Base-by-base conservation (phyloP, 2,329 filamentous ascomycete species). In the Blastomyces emzantsi region DNA sequence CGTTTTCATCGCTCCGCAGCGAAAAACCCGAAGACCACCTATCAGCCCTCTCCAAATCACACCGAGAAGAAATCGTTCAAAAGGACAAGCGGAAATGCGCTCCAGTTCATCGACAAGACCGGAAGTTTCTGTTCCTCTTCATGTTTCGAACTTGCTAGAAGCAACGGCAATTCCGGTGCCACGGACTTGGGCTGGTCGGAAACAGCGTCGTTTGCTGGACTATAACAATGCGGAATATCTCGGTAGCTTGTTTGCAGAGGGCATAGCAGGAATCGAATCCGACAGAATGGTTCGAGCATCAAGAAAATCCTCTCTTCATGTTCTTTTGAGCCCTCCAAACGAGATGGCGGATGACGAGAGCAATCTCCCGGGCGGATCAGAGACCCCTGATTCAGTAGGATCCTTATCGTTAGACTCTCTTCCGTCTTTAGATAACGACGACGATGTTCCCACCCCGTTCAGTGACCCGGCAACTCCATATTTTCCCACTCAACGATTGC, bases 321-420 rank as follows among this genome's bases (percentile, higher is more conserved):
- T 84, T 39, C 75, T 87, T 33, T 74, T 87, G 52, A 83, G 83
- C 55, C 80, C 81, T 39, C 78, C 81, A 2, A 82, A 83, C 56
- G 79, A 81, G 54, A 52, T 68, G 25, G 72, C 77, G 8, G 71
- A 70, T 30, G 73, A 75, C 52, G 36, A 41, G 33, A 28, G 9
- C 22, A 79, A 78, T 66, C 72, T 77, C 55, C 67, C 71, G 2
- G 68, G 73, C 25, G 72, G 69, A 64, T 80, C 75, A 67, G 76
- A 81, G 28, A 74, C 69, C n/a, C 76, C 79, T 62, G 75, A 78
- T 66, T 80, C 78, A 7, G 75, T 77, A 1, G 74, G 81, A 62
- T 85, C 83, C 0, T 74, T 81, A 22, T 87, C 84, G 2, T 81
- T 78, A 67, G 83, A 85, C n/a, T 86, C 83, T 0, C 76, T 84